Percentiles rank a stretch among this genome's conserved stretches.
These are phyloP conservation scores for Colletotrichum ledebouriae DNA, from an alignment of 2,329 filamentous ascomycete species.

Conservation along the genomic window DNA sequence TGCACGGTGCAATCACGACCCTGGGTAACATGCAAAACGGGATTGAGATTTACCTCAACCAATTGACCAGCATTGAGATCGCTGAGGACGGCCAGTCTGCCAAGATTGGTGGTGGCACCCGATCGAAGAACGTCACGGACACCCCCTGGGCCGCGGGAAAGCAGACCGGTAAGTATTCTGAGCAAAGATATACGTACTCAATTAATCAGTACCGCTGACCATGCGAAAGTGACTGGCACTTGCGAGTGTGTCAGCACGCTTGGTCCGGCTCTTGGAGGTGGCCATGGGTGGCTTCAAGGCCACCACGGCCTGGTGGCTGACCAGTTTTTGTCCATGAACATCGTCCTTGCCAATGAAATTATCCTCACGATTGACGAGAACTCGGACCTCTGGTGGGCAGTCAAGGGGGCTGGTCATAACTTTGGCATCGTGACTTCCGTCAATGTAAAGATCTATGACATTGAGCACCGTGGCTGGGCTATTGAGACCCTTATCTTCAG, in stretches of 20 bases:
- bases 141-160: conserved; percentile 64
- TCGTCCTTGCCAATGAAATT: conserved; percentile 65
- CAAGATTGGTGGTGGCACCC: conserved; percentile 62
- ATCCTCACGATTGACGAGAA: conserved; percentile 54
- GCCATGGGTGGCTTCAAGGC: conserved; percentile 68
- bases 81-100: conserved; percentile 58
- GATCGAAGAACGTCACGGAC: conserved; percentile 61
- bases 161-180: conserved; percentile 56
- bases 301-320: conserved; percentile 66
- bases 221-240: conserved; percentile 58
- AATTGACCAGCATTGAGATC: conserved; percentile 59
- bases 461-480: conserved; percentile 55
- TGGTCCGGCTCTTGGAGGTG: conserved; percentile 68
- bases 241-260: conserved; percentile 66
- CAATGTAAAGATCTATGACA: conserved; percentile 63
- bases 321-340: conserved; percentile 63
- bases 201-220: conserved; percentile 15
- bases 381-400: conserved; percentile 69
- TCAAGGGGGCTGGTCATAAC: conserved; percentile 70
- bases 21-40: conserved; percentile 63
- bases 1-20: conserved; percentile 64
- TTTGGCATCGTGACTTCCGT: conserved; percentile 69
- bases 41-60: conserved; percentile 63
- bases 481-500: conserved; percentile 60
- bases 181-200: background rate